Evolutionary conservation across 805 yeast genomes (phyloP), one percentile per base, ranked within the genome.

Genomic region (Candida pseudoglaebosa): DNA sequence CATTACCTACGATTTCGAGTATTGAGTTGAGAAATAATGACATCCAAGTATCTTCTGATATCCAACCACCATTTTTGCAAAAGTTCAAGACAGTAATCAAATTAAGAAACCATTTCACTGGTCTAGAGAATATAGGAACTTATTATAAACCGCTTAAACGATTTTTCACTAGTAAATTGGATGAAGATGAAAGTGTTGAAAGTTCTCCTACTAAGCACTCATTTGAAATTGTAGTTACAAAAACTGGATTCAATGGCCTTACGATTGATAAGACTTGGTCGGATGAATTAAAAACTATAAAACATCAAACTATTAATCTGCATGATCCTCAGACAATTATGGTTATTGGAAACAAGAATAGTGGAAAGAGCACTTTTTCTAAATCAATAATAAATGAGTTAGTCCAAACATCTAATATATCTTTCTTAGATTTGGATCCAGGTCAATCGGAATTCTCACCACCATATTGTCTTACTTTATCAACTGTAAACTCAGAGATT

Each of bases 381-480:
- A 73, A 77, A 44, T 44, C 77, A 2, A 54, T 87, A 4, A 39
- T 77, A 4, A 84, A 85, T 48, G 61, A 61, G 16, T 47, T 78
- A 1, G 50, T 76, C 3, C 40, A 51, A 5, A 51, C 56, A 3
- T 40, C 54, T 0, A 53, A 62, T 0, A 60, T 81, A 2, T 68
- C 73, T 15, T 73, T 80, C 28, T 47, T 90, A 29, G 96, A 90
- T 49, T 54, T 87, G 1, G 98, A 90, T 54, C 95, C 96, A 0
- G 96, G 95, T 1, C 96, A 89, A 54, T 79, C 95, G 0, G 95
- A 85, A 50, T 79, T 72, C 45, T 78, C 89, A 0, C 65, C 67
- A 6, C 93, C 95, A 0, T 89, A 83, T 22, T 75, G 83, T 31
- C 59, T 89, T 2, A 78, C 95, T 0, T 57, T 84, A 9, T 67